These are phyloP conservation scores for Cladosporium cucumerinum DNA, from an alignment of 2,329 filamentous ascomycete genomes.

Conservation along the genomic window DNA sequence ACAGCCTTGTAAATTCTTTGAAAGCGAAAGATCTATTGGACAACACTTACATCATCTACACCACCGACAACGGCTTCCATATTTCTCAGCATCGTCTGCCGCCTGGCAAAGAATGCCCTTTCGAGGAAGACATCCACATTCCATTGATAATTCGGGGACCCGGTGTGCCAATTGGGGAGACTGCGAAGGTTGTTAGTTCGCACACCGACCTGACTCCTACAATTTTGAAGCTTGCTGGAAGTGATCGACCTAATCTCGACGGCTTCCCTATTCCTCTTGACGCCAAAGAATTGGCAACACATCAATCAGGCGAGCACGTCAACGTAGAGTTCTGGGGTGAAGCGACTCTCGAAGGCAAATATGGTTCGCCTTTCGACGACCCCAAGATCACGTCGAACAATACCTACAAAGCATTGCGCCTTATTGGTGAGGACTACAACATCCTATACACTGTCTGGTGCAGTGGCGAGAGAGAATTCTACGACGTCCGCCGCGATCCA, in stretches of 20 bases:
- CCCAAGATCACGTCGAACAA: slow-evolving; percentile 21
- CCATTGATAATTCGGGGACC: slow-evolving; percentile 40
- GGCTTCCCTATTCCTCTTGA: slow-evolving; percentile 36
- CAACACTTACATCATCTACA: slow-evolving; percentile 45
- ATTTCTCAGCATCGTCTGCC: slow-evolving; percentile 39
- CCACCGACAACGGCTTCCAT: slow-evolving; percentile 41
- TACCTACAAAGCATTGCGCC: slow-evolving; percentile 32
- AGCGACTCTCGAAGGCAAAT: slow-evolving; percentile 29
- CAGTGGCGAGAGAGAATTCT: slow-evolving; percentile 63
- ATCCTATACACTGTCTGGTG: slow-evolving; percentile 69
- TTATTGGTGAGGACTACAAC: slow-evolving; percentile 46
- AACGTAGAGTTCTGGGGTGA: slow-evolving; percentile 41
- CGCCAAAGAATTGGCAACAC: slow-evolving; percentile 17
- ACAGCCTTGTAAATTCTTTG: slow-evolving; percentile 43
- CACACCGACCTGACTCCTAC: slow-evolving; percentile 41
- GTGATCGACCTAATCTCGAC: slow-evolving; percentile 33
- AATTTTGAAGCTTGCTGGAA: slow-evolving; percentile 34
- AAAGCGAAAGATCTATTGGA: slow-evolving; percentile 44
- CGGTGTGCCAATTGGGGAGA: slow-evolving; percentile 29
- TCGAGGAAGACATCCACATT: slow-evolving; percentile 39
- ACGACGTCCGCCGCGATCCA: slow-evolving; percentile 44
- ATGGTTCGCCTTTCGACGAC: slow-evolving; percentile 20
- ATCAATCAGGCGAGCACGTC: slow-evolving; percentile 34
- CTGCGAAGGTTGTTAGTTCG: slow-evolving; percentile 33
- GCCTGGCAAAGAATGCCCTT: slow-evolving; percentile 38